These are phyloP conservation scores for Aphanocladium album DNA, from an alignment of 2,329 filamentous ascomycete genomes.

Conservation along the genomic window DNA sequence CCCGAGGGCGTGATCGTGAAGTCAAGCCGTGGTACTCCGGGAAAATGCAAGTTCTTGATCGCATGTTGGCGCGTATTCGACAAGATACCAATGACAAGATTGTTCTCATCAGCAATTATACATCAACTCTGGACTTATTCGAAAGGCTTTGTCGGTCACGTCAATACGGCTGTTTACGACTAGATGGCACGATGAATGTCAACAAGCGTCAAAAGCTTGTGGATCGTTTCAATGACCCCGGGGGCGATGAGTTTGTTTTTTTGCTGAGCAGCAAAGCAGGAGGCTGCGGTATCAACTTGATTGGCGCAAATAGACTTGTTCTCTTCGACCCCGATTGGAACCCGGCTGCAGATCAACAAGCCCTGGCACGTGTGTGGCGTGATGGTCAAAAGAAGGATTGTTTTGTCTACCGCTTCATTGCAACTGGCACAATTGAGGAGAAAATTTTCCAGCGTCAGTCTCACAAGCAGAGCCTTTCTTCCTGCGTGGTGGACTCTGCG, in stretches of 20 bases:
- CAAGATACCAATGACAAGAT: constrained; percentile 99
- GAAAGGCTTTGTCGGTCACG: constrained; percentile 82
- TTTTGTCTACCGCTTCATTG: constrained; percentile 99
- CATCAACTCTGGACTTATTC: constrained; percentile 90
- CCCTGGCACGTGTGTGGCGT: constrained; percentile 94
- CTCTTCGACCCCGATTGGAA: constrained; percentile 99
- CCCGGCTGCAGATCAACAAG: constrained; percentile 94
- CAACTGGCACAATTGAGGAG: constrained; percentile 95
- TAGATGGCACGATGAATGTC: constrained; percentile 97
- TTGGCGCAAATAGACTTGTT: constrained; percentile 89
- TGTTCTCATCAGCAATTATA: constrained; percentile 97
- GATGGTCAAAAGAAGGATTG: constrained; percentile 99
- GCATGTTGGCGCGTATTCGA: constrained; percentile 93
- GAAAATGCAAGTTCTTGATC: constrained; percentile 97
- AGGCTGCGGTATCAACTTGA: constrained; percentile 92
- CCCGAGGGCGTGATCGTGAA: constrained; percentile 83
- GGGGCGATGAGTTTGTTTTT: constrained; percentile 87
- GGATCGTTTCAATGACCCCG: constrained; percentile 93
- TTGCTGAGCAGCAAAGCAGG: constrained; percentile 95
- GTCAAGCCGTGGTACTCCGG: constrained; percentile 95
- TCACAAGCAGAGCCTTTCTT: constrained; percentile 95
- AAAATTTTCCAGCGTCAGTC: constrained; percentile 99
- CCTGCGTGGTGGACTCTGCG: constrained; percentile 91
- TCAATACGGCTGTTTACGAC: constrained; percentile 77
- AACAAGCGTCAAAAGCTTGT: constrained; percentile 96